A percentile compares a stretch with the other conserved stretches of the same genome.
Evolutionary conservation across 2,329 filamentous ascomycete genomes (phyloP).

Genomic region (Cephalotrichum gorgonifer): DNA sequence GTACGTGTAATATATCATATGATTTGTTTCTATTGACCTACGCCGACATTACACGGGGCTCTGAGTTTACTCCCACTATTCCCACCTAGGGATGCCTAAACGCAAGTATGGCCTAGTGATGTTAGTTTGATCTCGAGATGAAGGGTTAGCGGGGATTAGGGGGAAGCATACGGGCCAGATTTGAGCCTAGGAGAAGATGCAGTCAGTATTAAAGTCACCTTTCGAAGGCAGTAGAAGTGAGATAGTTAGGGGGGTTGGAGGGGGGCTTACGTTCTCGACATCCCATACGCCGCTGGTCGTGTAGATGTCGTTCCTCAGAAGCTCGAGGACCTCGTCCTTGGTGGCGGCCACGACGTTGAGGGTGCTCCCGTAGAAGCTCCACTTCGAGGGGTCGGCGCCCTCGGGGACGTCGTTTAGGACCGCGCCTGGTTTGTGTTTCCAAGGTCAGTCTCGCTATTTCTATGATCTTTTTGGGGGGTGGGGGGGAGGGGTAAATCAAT

Average conservation of each 20-base stretch:
- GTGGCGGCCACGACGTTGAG: slow-evolving; percentile 57
- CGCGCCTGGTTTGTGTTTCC: slow-evolving; percentile 40
- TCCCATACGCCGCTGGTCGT: slow-evolving; percentile 68
- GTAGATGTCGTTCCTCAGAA: slow-evolving; percentile 66
- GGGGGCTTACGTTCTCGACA: slow-evolving; percentile 45
- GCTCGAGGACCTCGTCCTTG: slow-evolving; percentile 57
- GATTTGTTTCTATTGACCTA: not conserved
- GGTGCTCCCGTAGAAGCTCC: slow-evolving; percentile 65
- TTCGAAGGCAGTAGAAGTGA: not conserved
- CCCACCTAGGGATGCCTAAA: slow-evolving; percentile 8
- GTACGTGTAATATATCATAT: not conserved
- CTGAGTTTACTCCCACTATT: not conserved
- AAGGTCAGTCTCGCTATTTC: not conserved
- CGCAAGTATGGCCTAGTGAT: not conserved
- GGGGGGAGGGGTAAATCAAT: too few species aligned
- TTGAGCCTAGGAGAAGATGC: slow-evolving; percentile 27
- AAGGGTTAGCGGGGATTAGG: not conserved
- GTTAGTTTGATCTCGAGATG: not conserved
- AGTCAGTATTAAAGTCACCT: not conserved
- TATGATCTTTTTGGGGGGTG: too few species aligned
- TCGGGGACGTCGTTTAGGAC: slow-evolving; percentile 56
- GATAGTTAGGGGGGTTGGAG: not conserved
- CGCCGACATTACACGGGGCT: not conserved
- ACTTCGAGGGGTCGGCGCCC: slow-evolving; percentile 44
- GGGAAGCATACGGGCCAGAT: slow-evolving; percentile 34